Evolutionary conservation across 345 rosid species (phyloP), one percentile per base, ranked within the genome.

Genomic region (Corymbia maculata): DNA sequence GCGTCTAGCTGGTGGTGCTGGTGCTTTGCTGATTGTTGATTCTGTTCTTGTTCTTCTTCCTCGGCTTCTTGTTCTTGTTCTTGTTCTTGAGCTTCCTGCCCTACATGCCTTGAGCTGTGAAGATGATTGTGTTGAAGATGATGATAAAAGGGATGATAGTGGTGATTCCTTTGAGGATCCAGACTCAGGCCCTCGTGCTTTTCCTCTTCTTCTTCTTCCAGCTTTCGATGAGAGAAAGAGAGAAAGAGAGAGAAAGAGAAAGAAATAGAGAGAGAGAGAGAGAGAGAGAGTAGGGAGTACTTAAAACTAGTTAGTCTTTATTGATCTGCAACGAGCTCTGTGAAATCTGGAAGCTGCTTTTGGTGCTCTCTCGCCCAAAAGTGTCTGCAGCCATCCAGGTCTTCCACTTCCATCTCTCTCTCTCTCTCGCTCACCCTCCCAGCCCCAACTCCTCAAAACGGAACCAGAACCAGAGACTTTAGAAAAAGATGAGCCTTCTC

Each of bases 91-190:
- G 59, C 80, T 53, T 50, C 89, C 86, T 15, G 89, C 87, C 47
- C 92, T 92, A 90, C 90, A 90, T 91, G 88, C 88, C 66, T 59
- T 86, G 45, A 79, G 55, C 86, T 82, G 51, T 80, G 89, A 44
- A 87, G 70, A 66, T 59, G 86, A 30, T 45, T 44, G 57, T 86
- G 53, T 13, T 86, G 90, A 52, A 51, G 80, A 30, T 68, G 90
- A 82, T 80, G 70, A 44, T 86, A 85, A 21, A 68, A 87, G 61
- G 12, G 85, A 52, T 30, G 88, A n/a, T 52, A 91, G 85, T 86
- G 93, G 79, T 91, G 93, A 87, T 91, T 93, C 91, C 93, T 89
- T 92, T 49, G 94, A 88, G 95, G 92, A 93, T 94, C 96, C 95
- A 94, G 95, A 91, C 87, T 93, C 93, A 89, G 91, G 51, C 87